Base-by-base conservation (phyloP, 1,139 yeast species). In the Hemisphaericaspora xylanilytica region DNA sequence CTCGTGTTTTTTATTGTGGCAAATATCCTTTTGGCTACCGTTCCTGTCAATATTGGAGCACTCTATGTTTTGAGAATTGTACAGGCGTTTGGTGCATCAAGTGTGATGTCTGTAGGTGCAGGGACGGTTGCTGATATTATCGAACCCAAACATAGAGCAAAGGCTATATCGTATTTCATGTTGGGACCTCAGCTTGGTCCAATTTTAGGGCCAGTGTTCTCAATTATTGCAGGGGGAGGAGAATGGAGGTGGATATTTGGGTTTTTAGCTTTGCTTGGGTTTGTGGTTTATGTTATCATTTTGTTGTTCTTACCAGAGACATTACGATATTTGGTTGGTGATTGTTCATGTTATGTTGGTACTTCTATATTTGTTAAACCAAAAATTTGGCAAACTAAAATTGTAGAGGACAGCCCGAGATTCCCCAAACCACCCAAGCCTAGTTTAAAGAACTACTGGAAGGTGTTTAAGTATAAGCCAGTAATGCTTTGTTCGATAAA, bases 171-270 rank as follows among this genome's bases (percentile, higher is more conserved):
- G 0, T 66, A 70, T 41, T 77, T 75, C 42, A 76, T 78, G 80
- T 49, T 77, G 51, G 84, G 84, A 0, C 83, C 83, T 0, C 81
- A 77, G 45, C 48, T 76, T 43, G 84, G 83, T 0, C 83, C 84
- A 1, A 63, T 78, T 3, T 35, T 78, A 11, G 84, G 82, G 0
- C 83, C 82, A 0, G 56, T 77, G 8, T 50, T 77, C 15, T 68
- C 78, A 17, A 61, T 70, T 2, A 49, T 61, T 51, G 58, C 70
- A 2, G 59, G 66, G 0, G 48, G 58, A 31, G 59, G 60, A 3
- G 34, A 63, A 5, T 77, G 81, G 81, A 66, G 81, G 52, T 76
- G 81, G 81, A 58, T 72, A 9, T 79, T 79, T 63, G 81, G 80
- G 1, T 66, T 76, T 38, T 58, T 75, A 14, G 67, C 77, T 1